A percentile compares a stretch with the other conserved stretches of the same genome.
Evolutionary conservation across 139 green algal genomes (phyloP).

Genomic region (Coelastrella sp.): DNA sequence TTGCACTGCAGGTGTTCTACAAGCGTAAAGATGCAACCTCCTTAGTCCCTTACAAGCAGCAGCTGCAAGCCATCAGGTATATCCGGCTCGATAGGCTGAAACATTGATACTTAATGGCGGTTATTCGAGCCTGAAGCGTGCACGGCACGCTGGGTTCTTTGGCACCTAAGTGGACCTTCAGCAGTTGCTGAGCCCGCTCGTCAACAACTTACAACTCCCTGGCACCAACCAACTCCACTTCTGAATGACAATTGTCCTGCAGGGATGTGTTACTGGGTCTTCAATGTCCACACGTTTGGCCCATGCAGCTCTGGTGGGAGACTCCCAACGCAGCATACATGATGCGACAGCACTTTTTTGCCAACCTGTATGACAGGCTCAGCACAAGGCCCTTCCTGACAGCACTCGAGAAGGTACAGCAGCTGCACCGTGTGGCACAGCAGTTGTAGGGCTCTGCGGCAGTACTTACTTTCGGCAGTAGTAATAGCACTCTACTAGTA

Average conservation of each 20-base stretch:
- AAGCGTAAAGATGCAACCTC: conserved; percentile 45
- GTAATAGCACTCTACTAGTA: no score
- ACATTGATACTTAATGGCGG: neutral
- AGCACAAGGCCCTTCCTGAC: conserved; percentile 94
- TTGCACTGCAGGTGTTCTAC: conserved; percentile 43
- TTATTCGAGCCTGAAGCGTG: no score
- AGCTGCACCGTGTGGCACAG: no score
- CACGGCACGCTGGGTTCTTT: no score
- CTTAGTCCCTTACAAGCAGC: conserved; percentile 77
- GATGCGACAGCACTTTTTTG: conserved; percentile 89
- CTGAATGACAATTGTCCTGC: neutral
- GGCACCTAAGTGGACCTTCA: no score
- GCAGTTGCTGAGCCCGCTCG: no score
- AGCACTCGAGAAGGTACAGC: conserved; percentile 88
- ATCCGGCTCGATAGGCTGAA: neutral
- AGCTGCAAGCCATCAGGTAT: conserved; percentile 82
- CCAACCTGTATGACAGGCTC: conserved; percentile 92
- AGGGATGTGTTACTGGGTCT: conserved; percentile 63
- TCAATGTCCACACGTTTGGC: conserved; percentile 78
- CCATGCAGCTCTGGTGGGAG: conserved; percentile 80
- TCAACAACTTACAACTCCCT: no score
- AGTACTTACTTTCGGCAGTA: no score
- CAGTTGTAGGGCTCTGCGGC: no score
- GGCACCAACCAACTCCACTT: neutral
- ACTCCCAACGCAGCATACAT: conserved; percentile 81